Evolutionary conservation across 2,329 filamentous ascomycete genomes (phyloP), one percentile per base, ranked within the genome.

Genomic region (Penicillium aurantiogriseum): DNA sequence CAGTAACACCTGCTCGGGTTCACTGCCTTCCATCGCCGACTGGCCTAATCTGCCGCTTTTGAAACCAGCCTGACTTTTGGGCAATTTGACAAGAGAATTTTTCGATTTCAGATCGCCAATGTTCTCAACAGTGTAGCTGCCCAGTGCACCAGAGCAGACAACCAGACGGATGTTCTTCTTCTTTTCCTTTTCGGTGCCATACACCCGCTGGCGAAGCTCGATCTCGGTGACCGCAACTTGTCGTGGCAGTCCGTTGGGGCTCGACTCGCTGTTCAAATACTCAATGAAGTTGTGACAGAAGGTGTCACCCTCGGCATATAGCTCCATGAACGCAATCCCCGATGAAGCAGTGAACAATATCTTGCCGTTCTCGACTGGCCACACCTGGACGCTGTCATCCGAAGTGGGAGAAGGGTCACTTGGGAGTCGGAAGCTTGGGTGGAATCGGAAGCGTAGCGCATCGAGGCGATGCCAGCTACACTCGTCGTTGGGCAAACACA

Each of bases 391-490:
- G 63, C 90, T 92, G 36, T 85, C 84, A 65, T 97, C 92, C 1
- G 81, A 76, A 61, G 80, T 83, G 39, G 83, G 72, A 17, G 83
- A 77, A 5, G 83, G 76, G 67, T 97, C 94, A 55, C 86, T 88
- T 0, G 92, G 91, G 51, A 96, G 83, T 54, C 87, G 83, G 79
- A 99, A 97, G 72, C 90, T 92, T 4, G 92, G 91, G 70, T 99
- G 94, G 64, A 88, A 89, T 63, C 92, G 88, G 78, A 97, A 96
- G 39, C 92, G 89, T 51, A 99, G 81, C 53, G 87, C 87, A 74
- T 97, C 94, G 7, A 97, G 82, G 57, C 92, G 85, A 74, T 97
- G 92, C 93, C 93, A 97, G 27, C 81, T 82, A 72, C 92, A 96
- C 76, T 97, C 94, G 65, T 97, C 91, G 46, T 87, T 84, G 33